Percentiles rank a stretch among this genome's conserved stretches.
These are phyloP conservation scores for Podila horticola DNA, from an alignment of 192 early-diverging fungal genomes.

Conservation along the genomic window DNA sequence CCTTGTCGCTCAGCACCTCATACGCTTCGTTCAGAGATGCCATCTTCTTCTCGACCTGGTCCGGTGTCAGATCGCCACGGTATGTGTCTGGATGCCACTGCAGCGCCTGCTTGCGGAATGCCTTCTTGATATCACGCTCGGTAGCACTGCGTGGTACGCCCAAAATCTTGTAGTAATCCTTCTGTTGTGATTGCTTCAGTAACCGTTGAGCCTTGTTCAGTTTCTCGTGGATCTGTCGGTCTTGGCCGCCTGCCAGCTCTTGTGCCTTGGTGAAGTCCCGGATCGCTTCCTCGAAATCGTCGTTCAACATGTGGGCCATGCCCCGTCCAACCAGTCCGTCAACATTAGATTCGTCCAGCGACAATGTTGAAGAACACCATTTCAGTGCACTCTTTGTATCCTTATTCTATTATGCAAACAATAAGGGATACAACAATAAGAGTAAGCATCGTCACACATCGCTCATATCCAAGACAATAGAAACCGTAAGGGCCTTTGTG, in stretches of 20 bases:
- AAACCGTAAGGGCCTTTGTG: background rate
- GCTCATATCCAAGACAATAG: background rate
- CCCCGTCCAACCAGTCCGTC: constrained; percentile 81
- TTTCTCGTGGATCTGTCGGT: constrained; percentile 65
- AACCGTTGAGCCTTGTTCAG: constrained; percentile 71
- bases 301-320: constrained; percentile 71
- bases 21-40: constrained; percentile 93
- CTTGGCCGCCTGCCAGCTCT: constrained; percentile 63
- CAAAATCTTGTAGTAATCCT: constrained; percentile 97
- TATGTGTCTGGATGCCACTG: constrained; percentile 89
- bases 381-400: constrained; percentile 60
- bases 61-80: constrained; percentile 77
- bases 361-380: constrained; percentile 78
- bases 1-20: constrained; percentile 80
- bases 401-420: constrained; percentile 53
- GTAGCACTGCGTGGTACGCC: constrained; percentile 80
- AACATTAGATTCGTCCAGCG: constrained; percentile 73
- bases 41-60: constrained; percentile 90
- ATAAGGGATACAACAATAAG: constrained; percentile 1
- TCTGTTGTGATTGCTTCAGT: constrained; percentile 64
- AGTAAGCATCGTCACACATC: background rate
- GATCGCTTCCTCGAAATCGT: constrained; percentile 84
- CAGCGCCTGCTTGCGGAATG: constrained; percentile 89
- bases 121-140: constrained; percentile 88
- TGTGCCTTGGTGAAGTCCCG: constrained; percentile 77